A percentile compares a stretch with the other conserved stretches of the same genome.
These are phyloP conservation scores for Teunomyces panamensis DNA, from an alignment of 805 yeast genomes.

Conservation along the genomic window DNA sequence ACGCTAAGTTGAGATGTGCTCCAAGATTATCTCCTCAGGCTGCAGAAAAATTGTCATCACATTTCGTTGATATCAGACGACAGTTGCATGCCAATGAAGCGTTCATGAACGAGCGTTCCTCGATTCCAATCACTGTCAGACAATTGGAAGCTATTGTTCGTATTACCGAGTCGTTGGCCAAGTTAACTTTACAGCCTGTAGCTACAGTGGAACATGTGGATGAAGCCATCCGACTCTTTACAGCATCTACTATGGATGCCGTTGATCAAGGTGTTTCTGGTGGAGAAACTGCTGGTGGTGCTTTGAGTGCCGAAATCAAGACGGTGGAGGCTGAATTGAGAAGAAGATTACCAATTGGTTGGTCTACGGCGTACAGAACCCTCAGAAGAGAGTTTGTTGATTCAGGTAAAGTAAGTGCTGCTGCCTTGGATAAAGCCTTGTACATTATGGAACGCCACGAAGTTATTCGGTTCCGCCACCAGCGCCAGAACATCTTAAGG, in stretches of 20 bases:
- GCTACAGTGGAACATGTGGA: conserved; percentile 90
- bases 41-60: conserved; percentile 83
- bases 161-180: conserved; percentile 91
- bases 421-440: conserved; percentile 80
- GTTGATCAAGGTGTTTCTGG: conserved; percentile 61
- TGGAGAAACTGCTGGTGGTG: conserved; percentile 44
- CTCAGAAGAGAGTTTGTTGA: conserved; percentile 79
- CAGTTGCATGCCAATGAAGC: conserved; percentile 78
- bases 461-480: conserved; percentile 83
- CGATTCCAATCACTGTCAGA: conserved; percentile 96
- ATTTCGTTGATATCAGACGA: conserved; percentile 87
- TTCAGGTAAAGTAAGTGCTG: conserved; percentile 56
- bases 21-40: conserved; percentile 90
- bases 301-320: conserved; percentile 66
- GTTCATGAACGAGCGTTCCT: conserved; percentile 81
- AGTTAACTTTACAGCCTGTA: conserved; percentile 73
- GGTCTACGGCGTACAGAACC: conserved; percentile 87
- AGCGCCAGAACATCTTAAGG: conserved; percentile 77
- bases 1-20: conserved; percentile 87
- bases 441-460: conserved; percentile 82
- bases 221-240: conserved; percentile 90
- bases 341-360: conserved; percentile 91
- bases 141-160: conserved; percentile 97
- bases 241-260: conserved; percentile 97
- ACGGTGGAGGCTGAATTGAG: conserved; percentile 81